Conservation (phyloP, 805 yeast genomes). For the Zygoascus ofunaensis region DNA sequence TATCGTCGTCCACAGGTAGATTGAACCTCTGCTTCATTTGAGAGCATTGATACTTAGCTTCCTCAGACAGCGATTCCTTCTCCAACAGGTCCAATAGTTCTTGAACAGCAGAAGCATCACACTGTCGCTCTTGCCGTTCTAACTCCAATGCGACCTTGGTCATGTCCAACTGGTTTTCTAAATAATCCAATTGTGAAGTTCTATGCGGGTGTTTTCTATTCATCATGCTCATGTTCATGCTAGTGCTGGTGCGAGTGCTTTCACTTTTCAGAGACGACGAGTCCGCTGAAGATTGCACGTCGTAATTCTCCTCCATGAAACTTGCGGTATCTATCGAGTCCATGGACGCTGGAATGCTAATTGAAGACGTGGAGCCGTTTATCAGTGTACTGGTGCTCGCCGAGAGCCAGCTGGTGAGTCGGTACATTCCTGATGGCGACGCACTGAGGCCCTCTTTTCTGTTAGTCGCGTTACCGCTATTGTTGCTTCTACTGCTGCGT, state of each 20-base stretch:
- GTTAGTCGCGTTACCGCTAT: background rate
- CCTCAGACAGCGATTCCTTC: background rate
- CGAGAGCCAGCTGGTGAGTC: conserved; percentile 5
- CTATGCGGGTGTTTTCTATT: background rate
- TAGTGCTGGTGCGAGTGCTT: background rate
- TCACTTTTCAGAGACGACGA: background rate
- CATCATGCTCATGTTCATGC: background rate
- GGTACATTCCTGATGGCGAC: background rate
- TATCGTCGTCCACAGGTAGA: background rate
- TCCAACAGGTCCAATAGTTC: conserved; percentile 2
- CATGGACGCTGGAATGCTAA: background rate
- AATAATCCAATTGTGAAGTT: background rate
- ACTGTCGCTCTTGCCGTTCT: conserved; percentile 13
- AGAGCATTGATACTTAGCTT: background rate
- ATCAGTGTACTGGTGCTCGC: background rate
- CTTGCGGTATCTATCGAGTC: background rate
- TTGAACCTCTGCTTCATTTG: background rate
- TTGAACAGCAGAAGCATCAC: conserved; percentile 5
- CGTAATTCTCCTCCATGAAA: conserved; percentile 2
- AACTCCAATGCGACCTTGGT: conserved; percentile 9
- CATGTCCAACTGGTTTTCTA: conserved; percentile 5
- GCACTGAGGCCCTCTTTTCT: background rate
- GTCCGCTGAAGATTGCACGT: background rate
- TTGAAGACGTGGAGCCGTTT: conserved; percentile 1
- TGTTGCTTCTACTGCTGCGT: background rate